A percentile compares a stretch with the other conserved stretches of the same genome.
phyloP scores from a whole-genome alignment of 1,284 basidiomycete species.

The Microbotryum intermedium region DNA sequence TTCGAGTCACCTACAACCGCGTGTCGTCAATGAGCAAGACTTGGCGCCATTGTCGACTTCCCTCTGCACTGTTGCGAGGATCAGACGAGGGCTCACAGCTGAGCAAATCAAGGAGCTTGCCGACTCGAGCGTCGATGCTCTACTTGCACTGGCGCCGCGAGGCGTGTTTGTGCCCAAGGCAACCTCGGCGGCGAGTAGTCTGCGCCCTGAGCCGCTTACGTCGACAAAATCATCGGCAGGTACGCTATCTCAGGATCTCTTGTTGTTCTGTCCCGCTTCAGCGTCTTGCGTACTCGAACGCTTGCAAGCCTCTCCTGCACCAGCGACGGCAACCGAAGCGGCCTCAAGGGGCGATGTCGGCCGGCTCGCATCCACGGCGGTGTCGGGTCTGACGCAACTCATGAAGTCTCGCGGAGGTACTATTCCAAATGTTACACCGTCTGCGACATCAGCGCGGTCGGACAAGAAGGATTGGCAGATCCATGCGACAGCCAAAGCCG shows the following conservation, averaged over 20 bases:
- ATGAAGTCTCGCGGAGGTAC: slow-evolving; percentile 11
- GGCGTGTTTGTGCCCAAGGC: slow-evolving; percentile 7
- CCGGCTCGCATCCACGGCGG: slow-evolving; percentile 18
- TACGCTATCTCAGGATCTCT: slow-evolving; percentile 10
- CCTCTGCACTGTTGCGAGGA: slow-evolving; percentile 7
- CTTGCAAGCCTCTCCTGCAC: not conserved
- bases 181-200: not conserved
- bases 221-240: not conserved
- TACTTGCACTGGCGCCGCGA: not conserved
- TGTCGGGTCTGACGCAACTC: slow-evolving; percentile 21
- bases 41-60: slow-evolving; percentile 15
- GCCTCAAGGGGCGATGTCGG: slow-evolving; percentile 20
- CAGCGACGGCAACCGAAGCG: not conserved
- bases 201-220: not conserved
- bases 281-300: slow-evolving; percentile 8
- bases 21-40: slow-evolving; percentile 10
- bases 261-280: slow-evolving; percentile 5
- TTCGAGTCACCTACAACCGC: slow-evolving; percentile 9
- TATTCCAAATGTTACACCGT: no score
- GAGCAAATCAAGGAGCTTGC: no score
- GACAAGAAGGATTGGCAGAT: slow-evolving; percentile 9
- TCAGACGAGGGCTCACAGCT: not conserved
- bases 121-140: not conserved
- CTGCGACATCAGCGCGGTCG: not conserved
- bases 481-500: slow-evolving; percentile 1